Evolutionary conservation across 805 yeast species (phyloP), one percentile per base, ranked within the genome.

Genomic region (Candida parachauliodes): DNA sequence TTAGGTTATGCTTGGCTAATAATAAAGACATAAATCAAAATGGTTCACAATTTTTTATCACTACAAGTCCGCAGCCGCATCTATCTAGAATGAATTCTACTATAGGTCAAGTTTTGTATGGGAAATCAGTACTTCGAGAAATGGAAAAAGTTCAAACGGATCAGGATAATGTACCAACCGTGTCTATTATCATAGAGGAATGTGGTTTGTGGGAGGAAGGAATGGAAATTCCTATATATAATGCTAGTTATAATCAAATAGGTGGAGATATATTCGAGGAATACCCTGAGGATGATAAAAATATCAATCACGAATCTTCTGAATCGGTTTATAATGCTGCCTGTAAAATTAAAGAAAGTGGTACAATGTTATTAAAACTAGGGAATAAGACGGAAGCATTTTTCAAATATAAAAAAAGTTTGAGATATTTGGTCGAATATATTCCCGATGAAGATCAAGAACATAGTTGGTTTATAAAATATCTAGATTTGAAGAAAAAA

Each of bases 181-280:
- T 16, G 2, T 32, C 32, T 4, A 14, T 38, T 11, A 20, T 19
- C 6, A 78, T 85, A 12, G 59, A 48, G 2, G 71, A 73, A 28
- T 77, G 86, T 59, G 94, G 93, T 1, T 60, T 49, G 25, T 85
- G 91, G 89, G 45, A 57, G 5, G 70, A 67, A 7, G 55, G 56
- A 0, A 72, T 74, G 64, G 68, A 55, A 0, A 54, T 79, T 2
- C 91, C 91, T 0, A 67, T 81, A 2, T 74, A 50, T 48, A 79
- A 79, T 48, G 85, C 88, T 0, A 73, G 83, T 33, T 76, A 77
- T 47, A 76, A 74, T 42, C 51, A 61, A 0, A 64, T 79, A 6
- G 88, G 83, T 1, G 87, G 86, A 6, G 94, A 85, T 49, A 54
- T 75, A 0, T 85, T 71, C 49, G 93, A 84, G 57, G 93, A 84